Percentiles rank a stretch among this genome's conserved stretches.
These are phyloP conservation scores for Lablab purpureus DNA, from an alignment of 306 rosid species.

Conservation along the genomic window DNA sequence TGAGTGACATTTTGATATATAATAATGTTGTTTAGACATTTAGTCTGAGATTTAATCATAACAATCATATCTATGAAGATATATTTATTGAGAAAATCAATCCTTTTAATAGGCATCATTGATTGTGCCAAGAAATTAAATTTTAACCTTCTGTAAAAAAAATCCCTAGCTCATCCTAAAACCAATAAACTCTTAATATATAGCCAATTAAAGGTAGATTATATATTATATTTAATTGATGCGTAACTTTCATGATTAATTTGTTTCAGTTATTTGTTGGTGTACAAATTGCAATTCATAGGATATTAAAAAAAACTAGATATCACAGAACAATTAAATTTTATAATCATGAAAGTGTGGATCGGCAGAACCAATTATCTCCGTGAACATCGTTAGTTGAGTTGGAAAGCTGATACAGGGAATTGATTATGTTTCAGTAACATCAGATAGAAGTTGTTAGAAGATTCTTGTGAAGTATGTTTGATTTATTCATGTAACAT, in stretches of 20 bases:
- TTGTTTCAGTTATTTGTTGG: background rate
- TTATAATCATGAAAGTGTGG: conserved; percentile 1
- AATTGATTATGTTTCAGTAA: background rate
- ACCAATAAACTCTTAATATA: background rate
- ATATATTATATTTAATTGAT: background rate
- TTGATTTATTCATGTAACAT: background rate
- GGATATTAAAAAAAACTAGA: background rate
- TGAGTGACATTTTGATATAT: too few species aligned
- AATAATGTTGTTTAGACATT: too few species aligned
- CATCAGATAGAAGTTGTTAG: background rate
- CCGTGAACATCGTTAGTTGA: conserved; percentile 10
- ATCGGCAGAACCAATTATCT: background rate
- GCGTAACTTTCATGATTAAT: background rate
- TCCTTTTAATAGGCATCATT: too few species aligned
- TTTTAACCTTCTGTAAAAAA: too few species aligned
- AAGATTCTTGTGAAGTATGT: background rate
- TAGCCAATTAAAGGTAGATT: background rate
- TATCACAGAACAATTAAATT: background rate
- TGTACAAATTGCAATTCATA: background rate
- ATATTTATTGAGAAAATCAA: too few species aligned
- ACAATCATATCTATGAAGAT: too few species aligned
- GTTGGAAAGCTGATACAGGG: conserved; percentile 8
- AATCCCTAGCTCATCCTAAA: too few species aligned
- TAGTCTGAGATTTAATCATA: too few species aligned
- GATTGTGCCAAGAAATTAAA: too few species aligned